These are phyloP conservation scores for Trichoderma asperelloides DNA, from an alignment of 495 filamentous ascomycete species.

Conservation along the genomic window DNA sequence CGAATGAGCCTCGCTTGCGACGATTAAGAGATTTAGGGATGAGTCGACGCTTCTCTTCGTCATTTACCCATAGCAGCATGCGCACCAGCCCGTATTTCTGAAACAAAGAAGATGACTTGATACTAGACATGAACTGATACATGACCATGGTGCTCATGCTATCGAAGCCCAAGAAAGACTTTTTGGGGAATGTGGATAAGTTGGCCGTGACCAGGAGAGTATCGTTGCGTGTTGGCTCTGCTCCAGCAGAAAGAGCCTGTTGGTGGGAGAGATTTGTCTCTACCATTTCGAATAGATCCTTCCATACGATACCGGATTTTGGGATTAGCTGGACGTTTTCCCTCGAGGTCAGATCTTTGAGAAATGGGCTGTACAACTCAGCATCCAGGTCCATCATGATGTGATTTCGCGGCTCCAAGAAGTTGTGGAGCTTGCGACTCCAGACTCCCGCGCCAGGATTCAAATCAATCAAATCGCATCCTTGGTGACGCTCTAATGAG, in stretches of 20 bases:
- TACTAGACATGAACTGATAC: constrained; percentile 37
- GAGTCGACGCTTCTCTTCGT: constrained; percentile 41
- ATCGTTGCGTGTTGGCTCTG: constrained; percentile 42
- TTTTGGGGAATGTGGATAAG: constrained; percentile 33
- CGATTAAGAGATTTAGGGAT: constrained; percentile 43
- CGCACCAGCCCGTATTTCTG: constrained; percentile 61
- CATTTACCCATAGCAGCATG: constrained; percentile 54
- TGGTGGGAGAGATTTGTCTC: constrained; percentile 44
- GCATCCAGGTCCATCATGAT: constrained; percentile 64
- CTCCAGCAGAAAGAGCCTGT: constrained; percentile 16
- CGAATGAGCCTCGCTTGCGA: constrained; percentile 44
- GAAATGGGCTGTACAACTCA: constrained; percentile 43
- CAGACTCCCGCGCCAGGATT: constrained; percentile 68
- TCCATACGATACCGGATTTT: constrained; percentile 39
- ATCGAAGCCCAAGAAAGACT: constrained; percentile 23
- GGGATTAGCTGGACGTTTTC: constrained; percentile 45
- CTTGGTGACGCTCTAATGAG: constrained; percentile 50
- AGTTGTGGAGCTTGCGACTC: constrained; percentile 65
- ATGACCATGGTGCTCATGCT: constrained; percentile 35
- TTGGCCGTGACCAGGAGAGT: constrained; percentile 61
- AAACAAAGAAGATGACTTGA: constrained; percentile 35
- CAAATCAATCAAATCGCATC: constrained; percentile 76
- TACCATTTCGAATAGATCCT: constrained; percentile 38
- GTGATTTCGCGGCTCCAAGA: constrained; percentile 68
- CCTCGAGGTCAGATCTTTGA: constrained; percentile 51